Percentiles rank a stretch among this genome's conserved stretches.
Conservation (phyloP, 176 grass and related monocot species). For the Cymbopogon citratus region DNA sequence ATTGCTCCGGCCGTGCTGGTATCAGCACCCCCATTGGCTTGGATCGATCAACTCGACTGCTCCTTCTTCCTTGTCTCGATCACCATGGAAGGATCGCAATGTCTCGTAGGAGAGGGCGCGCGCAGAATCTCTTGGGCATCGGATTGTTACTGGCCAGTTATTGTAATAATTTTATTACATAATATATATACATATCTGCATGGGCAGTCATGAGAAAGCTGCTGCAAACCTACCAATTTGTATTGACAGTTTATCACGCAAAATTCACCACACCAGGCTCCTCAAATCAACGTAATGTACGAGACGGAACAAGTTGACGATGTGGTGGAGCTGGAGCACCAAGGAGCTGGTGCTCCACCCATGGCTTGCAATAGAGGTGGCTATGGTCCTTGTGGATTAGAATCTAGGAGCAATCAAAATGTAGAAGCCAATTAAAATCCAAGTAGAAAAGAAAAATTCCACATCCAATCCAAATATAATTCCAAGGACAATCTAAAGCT, state of each 20-base stretch:
- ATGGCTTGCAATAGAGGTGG: background rate
- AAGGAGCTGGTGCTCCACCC: background rate
- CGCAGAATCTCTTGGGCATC: background rate
- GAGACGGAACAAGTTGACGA: background rate
- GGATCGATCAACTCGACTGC: background rate
- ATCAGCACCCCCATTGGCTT: background rate
- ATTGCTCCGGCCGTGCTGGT: constrained; percentile 15
- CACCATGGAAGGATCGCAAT: background rate
- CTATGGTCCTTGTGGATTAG: too few species aligned
- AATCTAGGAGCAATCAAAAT: background rate
- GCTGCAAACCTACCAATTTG: constrained; percentile 31
- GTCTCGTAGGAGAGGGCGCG: background rate
- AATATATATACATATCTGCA: background rate
- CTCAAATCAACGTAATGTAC: background rate
- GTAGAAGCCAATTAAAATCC: background rate
- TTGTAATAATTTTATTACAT: background rate
- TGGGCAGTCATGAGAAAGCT: constrained; percentile 20
- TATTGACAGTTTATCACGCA: background rate
- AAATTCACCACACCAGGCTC: background rate
- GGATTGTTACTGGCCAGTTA: background rate
- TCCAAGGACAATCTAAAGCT: background rate
- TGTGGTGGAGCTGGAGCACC: background rate
- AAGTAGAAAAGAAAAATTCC: background rate
- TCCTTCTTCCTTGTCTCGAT: background rate
- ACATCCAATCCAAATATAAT: background rate